Evolutionary conservation across 140 eudicot genomes (phyloP), one percentile per base, ranked within the genome.

Genomic region (Erigeron philadelphicus): DNA sequence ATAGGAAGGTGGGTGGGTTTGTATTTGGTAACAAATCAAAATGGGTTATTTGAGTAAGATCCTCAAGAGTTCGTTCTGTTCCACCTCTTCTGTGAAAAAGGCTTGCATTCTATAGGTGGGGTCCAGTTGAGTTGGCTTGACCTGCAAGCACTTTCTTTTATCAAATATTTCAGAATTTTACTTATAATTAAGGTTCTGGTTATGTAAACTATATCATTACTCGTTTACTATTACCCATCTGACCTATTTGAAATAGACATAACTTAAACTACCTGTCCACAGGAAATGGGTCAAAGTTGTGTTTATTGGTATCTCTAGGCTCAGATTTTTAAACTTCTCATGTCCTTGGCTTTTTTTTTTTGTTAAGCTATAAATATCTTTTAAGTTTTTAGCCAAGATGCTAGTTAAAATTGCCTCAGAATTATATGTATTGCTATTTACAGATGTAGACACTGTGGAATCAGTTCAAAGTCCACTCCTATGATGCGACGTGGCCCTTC

Each of bases 401-500:
- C 66, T 23, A 15, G 41, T 61, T 6, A 31, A 53, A 12, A 40
- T 31, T 42, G 50, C 12, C 47, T 64, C 47, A 50, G 19, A 45
- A 25, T 74, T 58, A 54, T 19, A 45, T 70, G 8, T 64, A 5
- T 41, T 65, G 53, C 69, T 60, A 46, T 55, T 60, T 71, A 44
- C 84, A 89, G 98, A 62, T 93, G 98, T 80, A 75, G 76, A 64
- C 90, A 93, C 78, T 93, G 98, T 71, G 96, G 96, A 54, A 89
- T 81, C 67, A 86, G 98, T 76, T 89, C 96, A 75, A 93, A 93
- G 42, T 76, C 93, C 52, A 93, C 98, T 46, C 98, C 98, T 23
- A 89, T 89, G 91, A 93, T 93, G 98, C 93, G 98, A 5, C 98
- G 96, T 65, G 98, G 98, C 21, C 98, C 98, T 61, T 87, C 83